Percentiles rank a stretch among this genome's conserved stretches.
Evolutionary conservation across 805 yeast genomes (phyloP).

Genomic region (Kodamaea laetipori): DNA sequence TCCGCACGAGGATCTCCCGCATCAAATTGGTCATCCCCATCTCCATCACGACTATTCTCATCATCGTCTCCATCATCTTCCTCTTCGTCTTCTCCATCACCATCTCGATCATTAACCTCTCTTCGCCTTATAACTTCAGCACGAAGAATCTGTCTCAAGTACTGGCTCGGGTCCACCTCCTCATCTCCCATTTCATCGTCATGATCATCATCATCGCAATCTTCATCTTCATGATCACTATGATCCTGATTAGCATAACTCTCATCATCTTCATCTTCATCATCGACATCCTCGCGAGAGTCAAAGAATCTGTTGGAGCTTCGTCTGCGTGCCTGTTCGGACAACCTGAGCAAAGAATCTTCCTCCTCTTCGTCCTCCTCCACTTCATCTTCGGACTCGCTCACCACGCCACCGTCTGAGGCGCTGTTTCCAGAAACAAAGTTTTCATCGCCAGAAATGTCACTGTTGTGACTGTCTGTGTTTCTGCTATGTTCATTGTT

Average conservation of each 20-base stretch:
- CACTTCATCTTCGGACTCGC: conserved; percentile 10
- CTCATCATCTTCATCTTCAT: conserved; percentile 24
- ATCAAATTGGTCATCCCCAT: background rate
- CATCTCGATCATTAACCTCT: conserved; percentile 12
- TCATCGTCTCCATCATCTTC: conserved; percentile 20
- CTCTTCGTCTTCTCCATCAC: conserved; percentile 15
- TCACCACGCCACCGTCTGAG: conserved; percentile 3
- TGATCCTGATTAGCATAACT: no score
- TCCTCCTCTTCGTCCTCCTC: conserved; percentile 22
- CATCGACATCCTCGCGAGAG: conserved; percentile 24
- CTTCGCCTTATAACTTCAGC: conserved; percentile 16
- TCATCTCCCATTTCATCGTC: conserved; percentile 13
- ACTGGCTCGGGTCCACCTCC: conserved; percentile 15
- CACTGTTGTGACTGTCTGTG: background rate
- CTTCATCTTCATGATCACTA: conserved; percentile 18
- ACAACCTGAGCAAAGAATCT: conserved; percentile 38
- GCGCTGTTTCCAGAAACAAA: conserved; percentile 4
- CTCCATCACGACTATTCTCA: conserved; percentile 13
- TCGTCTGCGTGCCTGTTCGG: conserved; percentile 37
- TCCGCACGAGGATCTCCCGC: conserved; percentile 21
- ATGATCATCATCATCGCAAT: conserved; percentile 10
- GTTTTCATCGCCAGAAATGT: background rate
- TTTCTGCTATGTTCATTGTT: background rate
- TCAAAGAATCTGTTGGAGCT: conserved; percentile 17
- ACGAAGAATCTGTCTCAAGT: conserved; percentile 11